Base-by-base conservation (phyloP, 345 rosid species). In the Arabis hirsuta region DNA sequence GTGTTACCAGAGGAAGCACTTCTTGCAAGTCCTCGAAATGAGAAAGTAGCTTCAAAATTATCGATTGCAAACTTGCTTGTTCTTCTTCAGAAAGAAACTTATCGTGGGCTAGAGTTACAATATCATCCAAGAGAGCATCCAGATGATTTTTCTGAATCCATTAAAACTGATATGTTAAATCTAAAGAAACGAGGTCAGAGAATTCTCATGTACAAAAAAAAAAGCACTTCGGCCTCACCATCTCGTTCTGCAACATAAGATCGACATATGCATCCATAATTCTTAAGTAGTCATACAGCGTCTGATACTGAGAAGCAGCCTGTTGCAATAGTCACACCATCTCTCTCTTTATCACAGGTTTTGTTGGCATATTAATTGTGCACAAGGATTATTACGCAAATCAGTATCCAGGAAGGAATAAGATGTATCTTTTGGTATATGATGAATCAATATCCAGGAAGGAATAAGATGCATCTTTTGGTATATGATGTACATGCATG, bases 181-280 rank as follows among this genome's bases (percentile, higher is more conserved):
- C 43, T 59, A 47, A n/a, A 69, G 76, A 34, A 44, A 31, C 47
- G 2, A 69, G 43, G 55, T 48, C 43, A 27, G 43, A 74, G 38
- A 12, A 56, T 63, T 48, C 22, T 55, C 41, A 63, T 31, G 11
- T 58, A 72, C 47, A 31, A 46, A 53, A 63, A 48, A 46, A 63
- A 54, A 44, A 46, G 9, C 57, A 39, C 62, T 59, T 58, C 32
- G 32, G 61, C 67, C 82, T 79, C 72, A 90, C 97, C 94, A 93
- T 83, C 67, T 86, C 81, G 82, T 85, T 74, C 78, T 85, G 94
- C 73, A 93, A 85, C 65, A 90, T 67, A 65, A 93, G 80, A 71
- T 89, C 98, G 62, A 87, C 72, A 80, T 82, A 93, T 74, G 96
- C 86, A 72, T 93, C 98, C 69, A 84, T 85, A 75, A 90, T 86